A percentile compares a stretch with the other conserved stretches of the same genome.
These are phyloP conservation scores for Linanthus parryae DNA, from an alignment of 148 eudicot species.

Conservation along the genomic window DNA sequence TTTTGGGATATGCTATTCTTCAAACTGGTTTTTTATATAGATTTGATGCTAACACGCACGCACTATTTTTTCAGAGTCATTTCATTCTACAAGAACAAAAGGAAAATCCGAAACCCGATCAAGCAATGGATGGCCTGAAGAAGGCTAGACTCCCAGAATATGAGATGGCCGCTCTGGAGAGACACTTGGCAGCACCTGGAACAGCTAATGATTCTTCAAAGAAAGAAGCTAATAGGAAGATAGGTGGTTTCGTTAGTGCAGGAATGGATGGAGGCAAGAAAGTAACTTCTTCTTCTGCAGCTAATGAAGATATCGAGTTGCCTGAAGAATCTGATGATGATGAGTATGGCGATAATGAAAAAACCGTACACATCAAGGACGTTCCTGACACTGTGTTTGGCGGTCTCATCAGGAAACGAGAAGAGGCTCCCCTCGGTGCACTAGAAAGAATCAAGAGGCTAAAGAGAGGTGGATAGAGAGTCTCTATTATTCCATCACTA, in stretches of 20 bases:
- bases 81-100: constrained; percentile 77
- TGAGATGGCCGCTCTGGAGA: constrained; percentile 83
- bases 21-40: too few species aligned
- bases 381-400: constrained; percentile 82
- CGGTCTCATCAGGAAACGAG: constrained; percentile 59
- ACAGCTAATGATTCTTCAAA: constrained; percentile 15
- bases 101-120: constrained; percentile 43
- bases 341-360: constrained; percentile 43
- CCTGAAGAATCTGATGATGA: constrained; percentile 76
- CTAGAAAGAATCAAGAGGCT: constrained; percentile 65
- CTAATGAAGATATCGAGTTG: constrained; percentile 69
- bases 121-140: constrained; percentile 46
- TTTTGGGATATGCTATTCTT: too few species aligned
- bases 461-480: constrained; percentile 21
- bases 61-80: constrained; percentile 51
- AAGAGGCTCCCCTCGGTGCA: constrained; percentile 53
- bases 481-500: too few species aligned
- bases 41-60: too few species aligned
- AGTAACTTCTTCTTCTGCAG: constrained; percentile 31
- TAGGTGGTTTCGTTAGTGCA: constrained; percentile 73
- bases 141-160: constrained; percentile 52
- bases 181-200: constrained; percentile 45
- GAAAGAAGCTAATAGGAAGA: constrained; percentile 31
- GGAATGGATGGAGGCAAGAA: constrained; percentile 33
- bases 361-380: constrained; percentile 62